These are phyloP conservation scores for Emydomyces testavorans DNA, from an alignment of 2,329 filamentous ascomycete genomes.

Conservation along the genomic window DNA sequence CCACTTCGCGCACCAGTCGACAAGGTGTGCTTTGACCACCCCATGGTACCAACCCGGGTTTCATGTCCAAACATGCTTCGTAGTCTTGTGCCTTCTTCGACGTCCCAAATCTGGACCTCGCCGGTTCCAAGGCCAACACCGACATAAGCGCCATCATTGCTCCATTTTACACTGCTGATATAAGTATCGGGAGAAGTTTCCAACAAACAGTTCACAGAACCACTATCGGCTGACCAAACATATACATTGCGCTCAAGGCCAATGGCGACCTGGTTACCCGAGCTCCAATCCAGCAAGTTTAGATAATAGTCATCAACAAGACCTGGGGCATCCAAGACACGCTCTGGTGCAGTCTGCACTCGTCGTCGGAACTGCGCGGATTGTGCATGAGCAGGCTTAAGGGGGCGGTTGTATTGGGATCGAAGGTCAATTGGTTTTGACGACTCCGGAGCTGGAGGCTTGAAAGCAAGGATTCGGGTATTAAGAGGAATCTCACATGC, in stretches of 20 bases:
- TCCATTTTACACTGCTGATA: constrained; percentile 98
- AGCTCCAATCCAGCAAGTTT: constrained; percentile 97
- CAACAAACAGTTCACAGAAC: constrained; percentile 74
- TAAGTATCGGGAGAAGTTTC: constrained; percentile 87
- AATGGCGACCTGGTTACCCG: constrained; percentile 93
- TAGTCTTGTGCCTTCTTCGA: constrained; percentile 86
- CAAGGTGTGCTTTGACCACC: constrained; percentile 96
- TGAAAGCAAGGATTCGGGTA: constrained; percentile 94
- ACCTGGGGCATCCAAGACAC: constrained; percentile 89
- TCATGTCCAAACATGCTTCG: constrained; percentile 98
- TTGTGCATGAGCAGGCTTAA: constrained; percentile 62
- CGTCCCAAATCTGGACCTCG: constrained; percentile 98
- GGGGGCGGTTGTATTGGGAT: constrained; percentile 92
- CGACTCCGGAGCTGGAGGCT: constrained; percentile 94
- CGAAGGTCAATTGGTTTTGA: constrained; percentile 96
- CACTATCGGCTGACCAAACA: constrained; percentile 94
- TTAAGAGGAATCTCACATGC: constrained; percentile 89
- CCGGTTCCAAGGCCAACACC: constrained; percentile 88
- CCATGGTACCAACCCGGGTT: constrained; percentile 92
- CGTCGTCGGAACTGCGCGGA: constrained; percentile 82
- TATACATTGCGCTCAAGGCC: constrained; percentile 95
- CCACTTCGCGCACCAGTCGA: constrained; percentile 91
- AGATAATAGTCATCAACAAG: constrained; percentile 98
- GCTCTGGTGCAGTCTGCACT: constrained; percentile 87
- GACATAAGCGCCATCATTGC: constrained; percentile 90